These are phyloP conservation scores for Exophiala sp. DNA, from an alignment of 2,329 filamentous ascomycete genomes.

Conservation along the genomic window DNA sequence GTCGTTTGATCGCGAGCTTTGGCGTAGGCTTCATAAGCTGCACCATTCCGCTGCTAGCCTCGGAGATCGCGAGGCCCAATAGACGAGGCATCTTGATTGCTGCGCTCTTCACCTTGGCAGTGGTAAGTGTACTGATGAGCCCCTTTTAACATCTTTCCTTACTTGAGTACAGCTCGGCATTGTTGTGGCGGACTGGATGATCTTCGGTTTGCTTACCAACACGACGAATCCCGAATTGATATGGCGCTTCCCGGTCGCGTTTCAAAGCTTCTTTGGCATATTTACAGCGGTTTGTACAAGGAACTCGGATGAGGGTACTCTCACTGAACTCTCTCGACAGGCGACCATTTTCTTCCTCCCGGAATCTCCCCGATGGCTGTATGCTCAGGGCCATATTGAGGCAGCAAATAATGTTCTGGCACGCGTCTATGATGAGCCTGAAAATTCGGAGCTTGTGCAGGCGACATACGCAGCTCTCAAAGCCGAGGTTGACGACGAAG, in stretches of 20 bases:
- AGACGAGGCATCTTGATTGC: not conserved
- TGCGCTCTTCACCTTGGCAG: not conserved
- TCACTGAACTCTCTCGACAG: not conserved
- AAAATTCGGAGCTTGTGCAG: slow-evolving; percentile 26
- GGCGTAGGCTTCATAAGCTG: slow-evolving; percentile 50
- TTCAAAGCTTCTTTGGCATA: not conserved
- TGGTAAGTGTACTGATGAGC: not conserved
- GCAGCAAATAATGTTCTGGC: slow-evolving; percentile 37
- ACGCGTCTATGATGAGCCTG: slow-evolving; percentile 29
- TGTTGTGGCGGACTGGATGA: not conserved
- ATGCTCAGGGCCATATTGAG: slow-evolving; percentile 42
- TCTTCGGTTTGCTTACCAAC: not conserved
- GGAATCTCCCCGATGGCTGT: slow-evolving; percentile 48
- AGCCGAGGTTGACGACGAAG: not conserved
- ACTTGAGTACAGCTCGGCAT: not conserved
- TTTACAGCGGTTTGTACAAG: not conserved
- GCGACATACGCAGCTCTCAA: not conserved
- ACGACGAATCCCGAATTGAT: not conserved
- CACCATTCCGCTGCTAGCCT: slow-evolving; percentile 36
- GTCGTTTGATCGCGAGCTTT: slow-evolving; percentile 48
- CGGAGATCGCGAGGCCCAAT: slow-evolving; percentile 1
- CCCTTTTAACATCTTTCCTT: not conserved
- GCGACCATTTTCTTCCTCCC: slow-evolving; percentile 38
- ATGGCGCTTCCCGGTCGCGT: not conserved
- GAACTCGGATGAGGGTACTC: not conserved